A percentile compares a stretch with the other conserved stretches of the same genome.
phyloP scores from a whole-genome alignment of 495 filamentous ascomycete species.

The Daldinia childiae region DNA sequence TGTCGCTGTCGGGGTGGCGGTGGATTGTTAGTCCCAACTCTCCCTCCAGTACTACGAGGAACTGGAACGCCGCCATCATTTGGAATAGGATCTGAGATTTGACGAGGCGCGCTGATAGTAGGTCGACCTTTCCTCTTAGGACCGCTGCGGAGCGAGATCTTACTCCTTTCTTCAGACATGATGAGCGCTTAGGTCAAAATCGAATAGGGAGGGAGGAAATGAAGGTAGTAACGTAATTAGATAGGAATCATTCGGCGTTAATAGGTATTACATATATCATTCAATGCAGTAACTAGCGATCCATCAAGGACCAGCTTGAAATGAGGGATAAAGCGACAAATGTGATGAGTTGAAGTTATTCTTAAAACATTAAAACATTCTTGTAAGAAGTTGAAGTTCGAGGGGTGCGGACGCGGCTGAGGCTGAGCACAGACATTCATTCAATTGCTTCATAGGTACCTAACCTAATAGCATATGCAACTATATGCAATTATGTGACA shows the following conservation, averaged over 20 bases:
- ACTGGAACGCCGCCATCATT: conserved; percentile 50
- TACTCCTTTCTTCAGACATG: conserved; percentile 72
- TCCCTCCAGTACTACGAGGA: conserved; percentile 48
- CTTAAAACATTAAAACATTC: no score
- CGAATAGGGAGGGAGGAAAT: not conserved
- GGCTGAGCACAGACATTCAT: conserved; percentile 28
- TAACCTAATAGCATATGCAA: no score
- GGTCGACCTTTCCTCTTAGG: conserved; percentile 80
- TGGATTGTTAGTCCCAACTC: conserved; percentile 43
- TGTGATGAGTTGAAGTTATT: not conserved
- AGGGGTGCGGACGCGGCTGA: conserved; percentile 3
- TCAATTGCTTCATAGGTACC: conserved; percentile 23
- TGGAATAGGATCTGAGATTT: conserved; percentile 73
- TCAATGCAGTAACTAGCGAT: conserved; percentile 2
- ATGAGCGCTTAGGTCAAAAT: conserved; percentile 12
- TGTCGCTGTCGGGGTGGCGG: conserved; percentile 54
- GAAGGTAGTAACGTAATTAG: not conserved
- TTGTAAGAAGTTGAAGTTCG: not conserved
- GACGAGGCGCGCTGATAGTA: conserved; percentile 83
- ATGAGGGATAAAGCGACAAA: conserved; percentile 2
- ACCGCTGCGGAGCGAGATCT: conserved; percentile 84
- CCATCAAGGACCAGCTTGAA: conserved; percentile 10
- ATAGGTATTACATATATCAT: conserved; percentile 2
- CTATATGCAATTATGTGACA: no score
- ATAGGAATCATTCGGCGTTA: conserved; percentile 2